phyloP scores from a whole-genome alignment of 2,329 filamentous ascomycete genomes.

The Capronia epimyces region DNA sequence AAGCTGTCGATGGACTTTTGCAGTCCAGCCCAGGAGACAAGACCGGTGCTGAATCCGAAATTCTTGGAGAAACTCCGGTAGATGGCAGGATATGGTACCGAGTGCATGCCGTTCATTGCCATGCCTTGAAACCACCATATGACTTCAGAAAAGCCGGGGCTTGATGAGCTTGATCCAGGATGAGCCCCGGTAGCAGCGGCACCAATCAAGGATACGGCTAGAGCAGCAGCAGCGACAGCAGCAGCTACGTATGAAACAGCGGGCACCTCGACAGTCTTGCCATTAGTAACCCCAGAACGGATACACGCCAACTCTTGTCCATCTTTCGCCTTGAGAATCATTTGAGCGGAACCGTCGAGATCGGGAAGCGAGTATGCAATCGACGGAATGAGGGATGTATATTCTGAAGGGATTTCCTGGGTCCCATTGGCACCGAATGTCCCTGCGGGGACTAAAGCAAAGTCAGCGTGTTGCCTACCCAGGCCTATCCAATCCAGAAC shows the following conservation, averaged over 20 bases:
- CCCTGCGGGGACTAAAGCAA: slow-evolving; percentile 60
- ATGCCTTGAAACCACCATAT: slow-evolving; percentile 88
- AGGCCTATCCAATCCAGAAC: slow-evolving; percentile 30
- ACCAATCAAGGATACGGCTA: slow-evolving; percentile 66
- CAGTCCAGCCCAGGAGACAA: slow-evolving; percentile 76
- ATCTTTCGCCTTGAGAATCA: slow-evolving; percentile 64
- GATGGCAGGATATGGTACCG: slow-evolving; percentile 76
- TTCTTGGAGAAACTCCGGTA: slow-evolving; percentile 89
- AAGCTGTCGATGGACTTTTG: slow-evolving; percentile 81
- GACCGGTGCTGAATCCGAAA: slow-evolving; percentile 83
- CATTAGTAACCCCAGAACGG: slow-evolving; percentile 74
- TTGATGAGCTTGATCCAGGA: slow-evolving; percentile 59
- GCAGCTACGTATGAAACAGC: slow-evolving; percentile 79
- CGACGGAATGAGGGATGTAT: slow-evolving; percentile 68
- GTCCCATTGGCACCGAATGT: slow-evolving; percentile 66
- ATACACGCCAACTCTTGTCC: slow-evolving; percentile 71
- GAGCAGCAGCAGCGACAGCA: slow-evolving; percentile 76
- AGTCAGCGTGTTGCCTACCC: slow-evolving; percentile 1
- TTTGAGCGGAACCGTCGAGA: slow-evolving; percentile 75
- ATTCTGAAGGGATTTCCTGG: slow-evolving; percentile 66
- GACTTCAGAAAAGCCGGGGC: slow-evolving; percentile 79
- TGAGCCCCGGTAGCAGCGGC: slow-evolving; percentile 59
- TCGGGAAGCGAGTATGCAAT: slow-evolving; percentile 91
- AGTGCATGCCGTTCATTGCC: slow-evolving; percentile 94
- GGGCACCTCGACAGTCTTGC: slow-evolving; percentile 69